These are phyloP conservation scores for Pharnaceum exiguum DNA, from an alignment of 148 eudicot species.

Conservation along the genomic window DNA sequence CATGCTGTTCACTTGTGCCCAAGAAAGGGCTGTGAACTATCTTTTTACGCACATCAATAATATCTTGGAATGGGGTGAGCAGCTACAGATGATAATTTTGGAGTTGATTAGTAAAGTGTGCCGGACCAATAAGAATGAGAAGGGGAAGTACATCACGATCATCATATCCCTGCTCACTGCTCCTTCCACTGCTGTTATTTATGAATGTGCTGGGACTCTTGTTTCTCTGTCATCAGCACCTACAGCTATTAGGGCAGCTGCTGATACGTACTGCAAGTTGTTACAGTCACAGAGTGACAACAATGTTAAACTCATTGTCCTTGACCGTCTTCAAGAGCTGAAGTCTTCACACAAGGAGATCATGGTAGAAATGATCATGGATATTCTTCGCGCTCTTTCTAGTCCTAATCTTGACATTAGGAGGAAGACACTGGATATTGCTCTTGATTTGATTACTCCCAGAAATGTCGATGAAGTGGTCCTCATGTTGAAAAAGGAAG, in stretches of 20 bases:
- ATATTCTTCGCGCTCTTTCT: slow-evolving; percentile 92
- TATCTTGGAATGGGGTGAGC: slow-evolving; percentile 81
- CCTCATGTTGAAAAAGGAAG: slow-evolving; percentile 89
- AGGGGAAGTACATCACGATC: slow-evolving; percentile 83
- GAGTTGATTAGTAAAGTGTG: slow-evolving; percentile 89
- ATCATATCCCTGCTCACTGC: slow-evolving; percentile 76
- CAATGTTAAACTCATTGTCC: slow-evolving; percentile 92
- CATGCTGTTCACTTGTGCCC: slow-evolving; percentile 80
- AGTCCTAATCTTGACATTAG: slow-evolving; percentile 90
- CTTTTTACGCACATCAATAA: slow-evolving; percentile 65
- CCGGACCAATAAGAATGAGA: slow-evolving; percentile 72
- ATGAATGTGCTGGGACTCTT: slow-evolving; percentile 88
- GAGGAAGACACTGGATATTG: slow-evolving; percentile 79
- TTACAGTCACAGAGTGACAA: slow-evolving; percentile 89
- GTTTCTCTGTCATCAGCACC: slow-evolving; percentile 92
- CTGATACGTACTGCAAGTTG: slow-evolving; percentile 90
- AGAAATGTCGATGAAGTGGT: slow-evolving; percentile 88
- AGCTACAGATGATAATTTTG: slow-evolving; percentile 86
- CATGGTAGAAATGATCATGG: slow-evolving; percentile 94
- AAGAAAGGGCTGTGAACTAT: slow-evolving; percentile 79
- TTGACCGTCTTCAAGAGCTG: slow-evolving; percentile 81
- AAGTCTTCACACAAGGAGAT: slow-evolving; percentile 71
- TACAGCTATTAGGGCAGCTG: slow-evolving; percentile 88
- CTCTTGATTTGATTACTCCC: slow-evolving; percentile 79
- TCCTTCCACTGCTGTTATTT: slow-evolving; percentile 80